Evolutionary conservation across 176 grass and related monocot species (phyloP).

Genomic region (Puccinellia tenuiflora): DNA sequence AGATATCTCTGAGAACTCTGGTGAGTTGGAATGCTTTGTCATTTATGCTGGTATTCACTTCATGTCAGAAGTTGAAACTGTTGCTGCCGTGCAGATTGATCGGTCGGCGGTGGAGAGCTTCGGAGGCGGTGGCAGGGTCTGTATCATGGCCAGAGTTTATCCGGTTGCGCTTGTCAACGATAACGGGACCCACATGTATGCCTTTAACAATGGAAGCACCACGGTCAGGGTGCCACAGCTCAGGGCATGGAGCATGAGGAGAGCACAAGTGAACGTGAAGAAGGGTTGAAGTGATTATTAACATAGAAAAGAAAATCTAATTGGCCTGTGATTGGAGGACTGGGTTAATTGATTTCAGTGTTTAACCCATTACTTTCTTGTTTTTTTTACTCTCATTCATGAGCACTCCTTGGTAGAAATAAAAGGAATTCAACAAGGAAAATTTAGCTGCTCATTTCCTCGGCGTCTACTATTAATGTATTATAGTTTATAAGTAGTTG

Average conservation of each 20-base stretch:
- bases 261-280: conserved; percentile 46
- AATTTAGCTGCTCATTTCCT: background rate
- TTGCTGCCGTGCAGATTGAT: conserved; percentile 49
- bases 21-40: conserved; percentile 11
- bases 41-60: background rate
- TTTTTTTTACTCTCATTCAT: conserved; percentile 13
- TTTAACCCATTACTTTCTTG: background rate
- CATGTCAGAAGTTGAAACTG: background rate
- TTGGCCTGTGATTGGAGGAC: background rate
- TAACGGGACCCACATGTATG: conserved; percentile 32
- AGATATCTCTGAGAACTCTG: conserved; percentile 75
- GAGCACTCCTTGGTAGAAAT: background rate
- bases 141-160: conserved; percentile 78
- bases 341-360: background rate
- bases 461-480: background rate
- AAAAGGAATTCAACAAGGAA: background rate
- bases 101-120: conserved; percentile 82
- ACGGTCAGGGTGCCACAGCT: conserved; percentile 36
- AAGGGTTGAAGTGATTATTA: conserved; percentile 22
- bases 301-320: background rate
- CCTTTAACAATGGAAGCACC: conserved; percentile 61
- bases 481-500: background rate
- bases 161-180: conserved; percentile 16
- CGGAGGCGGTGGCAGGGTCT: conserved; percentile 53
- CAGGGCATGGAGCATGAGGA: conserved; percentile 70